Base-by-base conservation (phyloP, 2,329 filamentous ascomycete genomes). In the Leptodontidium sp. region DNA sequence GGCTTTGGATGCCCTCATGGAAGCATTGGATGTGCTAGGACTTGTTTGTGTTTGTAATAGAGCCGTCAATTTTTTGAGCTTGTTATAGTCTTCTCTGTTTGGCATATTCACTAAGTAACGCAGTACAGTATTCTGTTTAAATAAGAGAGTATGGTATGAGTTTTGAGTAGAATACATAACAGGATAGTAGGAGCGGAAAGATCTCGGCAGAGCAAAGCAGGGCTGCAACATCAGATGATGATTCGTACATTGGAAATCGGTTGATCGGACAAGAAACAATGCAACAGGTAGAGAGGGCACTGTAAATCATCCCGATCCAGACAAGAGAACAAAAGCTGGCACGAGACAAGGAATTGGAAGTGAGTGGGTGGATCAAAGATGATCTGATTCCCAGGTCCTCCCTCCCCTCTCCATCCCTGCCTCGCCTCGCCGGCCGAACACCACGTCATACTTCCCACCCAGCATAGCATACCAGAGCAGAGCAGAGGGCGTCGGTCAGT, bases 381-480 rank as follows among this genome's bases (percentile, higher is more conserved):
- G 43, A 63, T 50, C 45, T 63, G 61, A 32, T 63, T 50, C 14
- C 29, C 26, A 55, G 52, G 29, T 32, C 29, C 29, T 32, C 29
- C 29, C 52, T 40, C 32, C 32, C 32, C 4, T 35, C 32, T 9
- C 32, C 32, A 35, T 35, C 32, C 32, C 32, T 9, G 11, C 43
- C 47, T 26, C 15, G 15, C 59, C 14, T 15, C 40, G 15, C 45
- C 61, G 32, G 29, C 62, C 49, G 49, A 53, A 50, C 49, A 35
- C 62, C 62, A 64, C 62, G 62, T 64, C 62, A 64, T 64, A 64
- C 62, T 11, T 64, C 29, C 43, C 35, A 29, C 43, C 43, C 45
- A 40, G 29, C 57, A 21, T 35, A 11, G 57, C 38, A 8, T 38
- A 53, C 14, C 21, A 24, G n/a, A 26, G 45, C 47, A 50, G 29